Evolutionary conservation across 345 rosid species (phyloP).

Genomic region (Mallotus nudiflorus): DNA sequence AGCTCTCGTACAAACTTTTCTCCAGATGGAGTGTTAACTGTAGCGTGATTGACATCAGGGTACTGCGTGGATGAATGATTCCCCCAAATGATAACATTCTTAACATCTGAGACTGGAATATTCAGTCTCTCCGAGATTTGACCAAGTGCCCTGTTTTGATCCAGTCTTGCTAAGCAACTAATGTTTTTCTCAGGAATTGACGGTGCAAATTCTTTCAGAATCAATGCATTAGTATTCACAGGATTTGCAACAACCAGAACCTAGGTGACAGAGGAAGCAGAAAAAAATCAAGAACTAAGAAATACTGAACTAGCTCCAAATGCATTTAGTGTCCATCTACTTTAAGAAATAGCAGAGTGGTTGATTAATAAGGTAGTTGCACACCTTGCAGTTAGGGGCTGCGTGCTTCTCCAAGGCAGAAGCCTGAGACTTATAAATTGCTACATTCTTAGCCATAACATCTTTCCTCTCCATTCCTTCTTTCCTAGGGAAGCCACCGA

Average conservation of each 20-base stretch:
- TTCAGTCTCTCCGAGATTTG: constrained; percentile 90
- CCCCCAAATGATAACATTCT: constrained; percentile 96
- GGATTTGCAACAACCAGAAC: constrained; percentile 99
- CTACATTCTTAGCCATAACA: constrained; percentile 94
- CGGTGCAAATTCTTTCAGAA: constrained; percentile 94
- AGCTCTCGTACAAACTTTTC: constrained; percentile 84
- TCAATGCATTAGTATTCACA: constrained; percentile 96
- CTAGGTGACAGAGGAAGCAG: constrained; percentile 38
- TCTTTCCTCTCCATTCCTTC: constrained; percentile 99
- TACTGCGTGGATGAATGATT: constrained; percentile 97
- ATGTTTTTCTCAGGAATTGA: constrained; percentile 96
- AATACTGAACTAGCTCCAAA: background rate
- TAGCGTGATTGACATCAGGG: constrained; percentile 99
- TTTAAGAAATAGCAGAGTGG: no score
- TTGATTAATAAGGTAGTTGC: no score
- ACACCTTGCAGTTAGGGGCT: constrained; percentile 95
- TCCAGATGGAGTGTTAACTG: constrained; percentile 67
- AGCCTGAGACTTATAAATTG: constrained; percentile 97
- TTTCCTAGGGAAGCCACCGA: constrained; percentile 98
- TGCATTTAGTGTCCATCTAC: background rate
- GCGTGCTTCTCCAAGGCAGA: constrained; percentile 90
- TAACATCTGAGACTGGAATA: constrained; percentile 85
- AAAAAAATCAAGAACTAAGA: background rate
- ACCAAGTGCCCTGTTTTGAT: constrained; percentile 99
- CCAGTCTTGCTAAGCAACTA: constrained; percentile 90